Evolutionary conservation across 768 basidiomycete species (phyloP).

Genomic region (Tylopilus vinaceipallidus): DNA sequence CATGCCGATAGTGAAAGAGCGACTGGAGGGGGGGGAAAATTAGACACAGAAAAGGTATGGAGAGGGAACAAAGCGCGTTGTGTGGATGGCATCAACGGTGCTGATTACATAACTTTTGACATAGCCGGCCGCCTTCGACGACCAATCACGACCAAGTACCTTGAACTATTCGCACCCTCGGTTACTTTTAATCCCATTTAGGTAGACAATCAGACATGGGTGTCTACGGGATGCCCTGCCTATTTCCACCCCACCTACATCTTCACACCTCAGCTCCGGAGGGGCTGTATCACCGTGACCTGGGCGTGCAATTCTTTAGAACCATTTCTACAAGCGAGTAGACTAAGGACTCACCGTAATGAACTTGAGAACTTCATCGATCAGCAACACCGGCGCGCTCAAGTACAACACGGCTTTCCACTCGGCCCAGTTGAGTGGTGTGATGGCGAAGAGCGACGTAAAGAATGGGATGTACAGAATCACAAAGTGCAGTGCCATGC

Average conservation of each 20-base stretch:
- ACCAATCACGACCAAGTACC: too few relatives aligned
- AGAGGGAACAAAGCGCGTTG: background rate
- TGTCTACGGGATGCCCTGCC: background rate
- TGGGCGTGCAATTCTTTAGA: constrained; percentile 22
- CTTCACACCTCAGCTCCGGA: constrained; percentile 41
- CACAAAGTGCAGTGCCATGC: constrained; percentile 91
- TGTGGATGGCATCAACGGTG: background rate
- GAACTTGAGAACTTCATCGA: constrained; percentile 91
- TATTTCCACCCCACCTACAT: background rate
- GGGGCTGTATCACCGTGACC: constrained; percentile 58
- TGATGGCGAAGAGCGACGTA: constrained; percentile 85
- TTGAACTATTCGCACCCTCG: background rate
- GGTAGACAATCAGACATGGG: background rate
- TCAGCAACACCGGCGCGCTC: constrained; percentile 82
- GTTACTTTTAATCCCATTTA: background rate
- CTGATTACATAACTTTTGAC: constrained; percentile 7
- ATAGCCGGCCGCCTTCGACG: background rate
- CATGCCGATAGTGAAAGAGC: constrained; percentile 26
- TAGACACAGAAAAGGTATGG: constrained; percentile 4
- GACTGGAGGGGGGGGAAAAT: constrained; percentile 13
- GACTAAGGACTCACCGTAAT: constrained; percentile 53
- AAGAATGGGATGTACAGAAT: constrained; percentile 98
- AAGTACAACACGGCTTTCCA: constrained; percentile 92
- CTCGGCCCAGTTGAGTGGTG: constrained; percentile 90
- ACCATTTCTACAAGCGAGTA: background rate